phyloP scores from a whole-genome alignment of 1,284 basidiomycete genomes.

The Rhodotorula sp. region DNA sequence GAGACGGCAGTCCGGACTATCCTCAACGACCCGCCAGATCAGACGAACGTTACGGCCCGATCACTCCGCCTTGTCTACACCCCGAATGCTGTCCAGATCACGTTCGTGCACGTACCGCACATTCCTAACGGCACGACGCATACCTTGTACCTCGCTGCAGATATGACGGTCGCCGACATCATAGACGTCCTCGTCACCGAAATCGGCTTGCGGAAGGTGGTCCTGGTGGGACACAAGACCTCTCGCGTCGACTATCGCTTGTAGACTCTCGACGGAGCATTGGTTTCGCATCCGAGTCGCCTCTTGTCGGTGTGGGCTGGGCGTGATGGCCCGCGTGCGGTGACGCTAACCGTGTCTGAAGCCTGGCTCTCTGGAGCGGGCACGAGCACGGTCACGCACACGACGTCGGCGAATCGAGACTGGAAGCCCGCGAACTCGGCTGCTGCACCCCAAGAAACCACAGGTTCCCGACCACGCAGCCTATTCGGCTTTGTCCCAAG shows the following conservation, averaged over 20 bases:
- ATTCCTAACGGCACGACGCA: constrained; percentile 69
- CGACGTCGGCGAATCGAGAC: background rate
- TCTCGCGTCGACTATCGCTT: constrained; percentile 47
- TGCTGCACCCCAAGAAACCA: background rate
- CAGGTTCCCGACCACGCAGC: constrained; percentile 35
- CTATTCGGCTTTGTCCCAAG: constrained; percentile 27
- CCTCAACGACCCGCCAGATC: background rate
- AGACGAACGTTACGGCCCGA: constrained; percentile 59
- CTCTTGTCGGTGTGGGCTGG: background rate
- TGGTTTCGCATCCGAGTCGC: background rate
- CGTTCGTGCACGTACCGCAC: constrained; percentile 61
- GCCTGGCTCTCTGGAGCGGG: constrained; percentile 48
- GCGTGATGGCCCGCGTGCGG: background rate
- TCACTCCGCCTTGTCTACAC: constrained; percentile 23
- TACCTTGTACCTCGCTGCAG: constrained; percentile 62
- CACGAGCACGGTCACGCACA: constrained; percentile 41
- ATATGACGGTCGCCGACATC: constrained; percentile 58
- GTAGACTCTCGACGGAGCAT: background rate
- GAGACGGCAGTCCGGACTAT: too few relatives aligned
- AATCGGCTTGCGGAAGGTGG: constrained; percentile 64
- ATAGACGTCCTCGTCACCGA: constrained; percentile 61
- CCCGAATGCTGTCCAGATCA: background rate
- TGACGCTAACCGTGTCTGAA: constrained; percentile 45
- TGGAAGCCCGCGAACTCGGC: too few relatives aligned
- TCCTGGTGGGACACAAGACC: constrained; percentile 47